Evolutionary conservation across 306 rosid species (phyloP).

Genomic region (Pyrus communis): DNA sequence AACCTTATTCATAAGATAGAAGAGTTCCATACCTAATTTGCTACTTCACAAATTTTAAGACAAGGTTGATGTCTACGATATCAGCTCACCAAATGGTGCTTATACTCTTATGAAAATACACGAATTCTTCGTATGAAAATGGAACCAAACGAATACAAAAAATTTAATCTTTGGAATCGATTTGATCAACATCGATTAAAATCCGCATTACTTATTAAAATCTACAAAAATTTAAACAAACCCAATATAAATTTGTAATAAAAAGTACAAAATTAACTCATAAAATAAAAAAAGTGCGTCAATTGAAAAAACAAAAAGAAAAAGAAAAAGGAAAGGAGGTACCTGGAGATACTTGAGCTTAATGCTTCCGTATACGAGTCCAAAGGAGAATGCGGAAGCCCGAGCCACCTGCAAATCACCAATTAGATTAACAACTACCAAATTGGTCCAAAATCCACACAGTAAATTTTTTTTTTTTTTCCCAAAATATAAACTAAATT

Average conservation of each 20-base stretch:
- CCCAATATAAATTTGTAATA: not conserved
- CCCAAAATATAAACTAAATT: not conserved
- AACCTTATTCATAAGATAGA: not conserved
- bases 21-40: not conserved
- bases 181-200: not conserved
- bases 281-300: not conserved
- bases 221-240: not conserved
- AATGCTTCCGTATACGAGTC: conserved; percentile 75
- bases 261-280: not conserved
- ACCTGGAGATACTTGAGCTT: conserved; percentile 83
- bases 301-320: not conserved
- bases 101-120: not conserved
- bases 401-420: conserved; percentile 69
- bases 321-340: not conserved
- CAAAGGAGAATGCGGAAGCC: conserved; percentile 76
- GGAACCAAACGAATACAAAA: not conserved
- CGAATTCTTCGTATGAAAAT: not conserved
- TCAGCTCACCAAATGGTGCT: not conserved
- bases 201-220: not conserved
- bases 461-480: not conserved
- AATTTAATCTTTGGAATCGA: not conserved
- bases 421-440: not conserved
- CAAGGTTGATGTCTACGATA: not conserved
- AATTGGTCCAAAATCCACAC: not conserved
- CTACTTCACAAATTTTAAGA: not conserved